Conservation (phyloP, 2,329 filamentous ascomycete species). For the Ramichloridium luteum region DNA sequence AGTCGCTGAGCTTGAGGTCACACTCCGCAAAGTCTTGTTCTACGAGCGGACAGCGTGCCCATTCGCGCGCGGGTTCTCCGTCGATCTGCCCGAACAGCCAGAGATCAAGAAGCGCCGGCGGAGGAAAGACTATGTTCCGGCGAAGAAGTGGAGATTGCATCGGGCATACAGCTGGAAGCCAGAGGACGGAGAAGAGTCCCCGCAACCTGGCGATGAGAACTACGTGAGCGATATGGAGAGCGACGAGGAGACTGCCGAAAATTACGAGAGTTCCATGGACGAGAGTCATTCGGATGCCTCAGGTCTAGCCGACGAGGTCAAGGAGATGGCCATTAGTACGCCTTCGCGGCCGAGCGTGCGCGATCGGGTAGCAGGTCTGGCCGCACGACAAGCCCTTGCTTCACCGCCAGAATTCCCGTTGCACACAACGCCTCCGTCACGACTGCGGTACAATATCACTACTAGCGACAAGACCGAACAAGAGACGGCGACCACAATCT, state of each 20-base stretch:
- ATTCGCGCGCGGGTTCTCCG: conserved; percentile 64
- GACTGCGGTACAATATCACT: conserved; percentile 17
- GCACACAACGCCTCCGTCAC: conserved; percentile 32
- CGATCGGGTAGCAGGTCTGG: conserved; percentile 12
- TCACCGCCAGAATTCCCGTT: conserved; percentile 33
- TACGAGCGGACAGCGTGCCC: conserved; percentile 85
- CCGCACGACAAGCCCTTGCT: conserved; percentile 22
- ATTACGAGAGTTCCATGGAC: conserved; percentile 8
- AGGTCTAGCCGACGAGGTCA: conserved; percentile 7
- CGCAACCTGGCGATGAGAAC: conserved; percentile 2
- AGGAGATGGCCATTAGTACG: conserved; percentile 10
- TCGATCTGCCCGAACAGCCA: conserved; percentile 58
- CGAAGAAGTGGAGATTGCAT: conserved; percentile 39
- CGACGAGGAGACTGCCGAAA: background rate
- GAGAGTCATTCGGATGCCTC: conserved; percentile 8
- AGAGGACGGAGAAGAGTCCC: conserved; percentile 25
- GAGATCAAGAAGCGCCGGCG: conserved; percentile 51
- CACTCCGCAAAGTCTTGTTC: conserved; percentile 60
- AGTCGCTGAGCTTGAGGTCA: conserved; percentile 55
- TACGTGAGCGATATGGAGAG: conserved; percentile 1
- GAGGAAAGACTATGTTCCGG: conserved; percentile 51
- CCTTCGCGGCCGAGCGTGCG: conserved; percentile 12
- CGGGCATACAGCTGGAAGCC: conserved; percentile 35
- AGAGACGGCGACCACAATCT: background rate
- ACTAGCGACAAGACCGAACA: conserved; percentile 13